Base-by-base conservation (phyloP, 2,329 filamentous ascomycete species). In the Ambrosiella cleistominuta region DNA sequence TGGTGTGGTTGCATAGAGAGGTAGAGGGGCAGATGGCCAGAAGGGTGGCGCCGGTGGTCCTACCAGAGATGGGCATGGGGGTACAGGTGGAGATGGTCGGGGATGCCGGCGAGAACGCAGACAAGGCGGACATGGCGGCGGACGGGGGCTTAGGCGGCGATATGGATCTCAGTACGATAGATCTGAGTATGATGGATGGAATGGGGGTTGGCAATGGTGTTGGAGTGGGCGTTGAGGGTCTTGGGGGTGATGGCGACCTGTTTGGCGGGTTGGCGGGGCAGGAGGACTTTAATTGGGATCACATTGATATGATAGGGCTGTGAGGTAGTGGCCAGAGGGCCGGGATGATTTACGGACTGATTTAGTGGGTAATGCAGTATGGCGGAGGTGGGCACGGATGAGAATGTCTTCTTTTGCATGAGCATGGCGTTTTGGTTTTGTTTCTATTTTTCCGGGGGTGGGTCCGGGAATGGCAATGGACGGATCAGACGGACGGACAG, bases 1-100 rank as follows among this genome's bases (percentile, higher is more conserved):
- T 81, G 12, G 77, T 84, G 8, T 78, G 82, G 7, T 74, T 86
- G 7, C 73, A 83, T 65, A 74, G 82, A 35, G 73, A 75, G 1
- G 81, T 86, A 9, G 82, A 87, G 67, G 75, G 77, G n/a, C 82
- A 84, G 65, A 75, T 85, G 71, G 70, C 71, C 39, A 68, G 70
- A 56, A 64, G 67, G 63, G 39, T 27, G 51, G 15, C 13, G 50
- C 38, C 57, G 61, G 35, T 56, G 66, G 12, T 65, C 70, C 35
- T n/a, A 13, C 27, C 39, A 7, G 12, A 35, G 40, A 40, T 38
- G 27, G 19, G 9, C 42, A 9, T 19, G 45, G 44, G 15, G n/a
- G 57, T 11, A 17, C 51, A n/a, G 8, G 66, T 9, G 71, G 74
- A 53, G 69, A 70, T 13, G 68, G 36, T 5, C 38, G 13, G 38